Evolutionary conservation across 2,329 filamentous ascomycete species (phyloP).

Genomic region (Xylariaceae sp.): DNA sequence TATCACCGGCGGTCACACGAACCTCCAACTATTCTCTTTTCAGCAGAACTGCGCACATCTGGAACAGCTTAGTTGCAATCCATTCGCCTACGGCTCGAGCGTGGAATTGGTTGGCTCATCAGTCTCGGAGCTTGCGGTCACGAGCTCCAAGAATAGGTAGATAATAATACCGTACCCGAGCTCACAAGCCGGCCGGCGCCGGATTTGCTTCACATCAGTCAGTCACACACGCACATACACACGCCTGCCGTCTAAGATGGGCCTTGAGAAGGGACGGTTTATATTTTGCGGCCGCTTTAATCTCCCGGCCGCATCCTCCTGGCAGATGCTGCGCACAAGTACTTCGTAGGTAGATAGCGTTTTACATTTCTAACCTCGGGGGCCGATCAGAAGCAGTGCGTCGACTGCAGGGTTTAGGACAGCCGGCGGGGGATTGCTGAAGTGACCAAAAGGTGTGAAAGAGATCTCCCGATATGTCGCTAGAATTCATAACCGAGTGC

Average conservation of each 20-base stretch:
- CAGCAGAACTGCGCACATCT: slow-evolving; percentile 10
- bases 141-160: slow-evolving; percentile 5
- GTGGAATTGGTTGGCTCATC: slow-evolving; percentile 8
- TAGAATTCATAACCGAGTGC: no score
- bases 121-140: slow-evolving; percentile 17
- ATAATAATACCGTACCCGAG: slow-evolving; percentile 10
- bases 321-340: no score
- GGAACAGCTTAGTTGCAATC: slow-evolving; percentile 6
- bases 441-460: no score
- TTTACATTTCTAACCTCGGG: no score
- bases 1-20: slow-evolving; percentile 14
- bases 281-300: not conserved
- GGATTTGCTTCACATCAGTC: slow-evolving; percentile 2
- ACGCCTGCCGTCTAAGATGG: not conserved
- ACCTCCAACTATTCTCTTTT: slow-evolving; percentile 10
- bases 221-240: not conserved
- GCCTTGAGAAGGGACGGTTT: not conserved
- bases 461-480: no score
- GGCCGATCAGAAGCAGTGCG: no score
- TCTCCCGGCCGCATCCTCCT: not conserved
- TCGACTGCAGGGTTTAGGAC: no score
- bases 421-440: no score
- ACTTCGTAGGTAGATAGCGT: no score
- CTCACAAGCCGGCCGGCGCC: slow-evolving; percentile 12
- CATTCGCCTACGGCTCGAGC: slow-evolving; percentile 5